Evolutionary conservation across 1,284 basidiomycete genomes (phyloP).

Genomic region (Termitomyces sp.): DNA sequence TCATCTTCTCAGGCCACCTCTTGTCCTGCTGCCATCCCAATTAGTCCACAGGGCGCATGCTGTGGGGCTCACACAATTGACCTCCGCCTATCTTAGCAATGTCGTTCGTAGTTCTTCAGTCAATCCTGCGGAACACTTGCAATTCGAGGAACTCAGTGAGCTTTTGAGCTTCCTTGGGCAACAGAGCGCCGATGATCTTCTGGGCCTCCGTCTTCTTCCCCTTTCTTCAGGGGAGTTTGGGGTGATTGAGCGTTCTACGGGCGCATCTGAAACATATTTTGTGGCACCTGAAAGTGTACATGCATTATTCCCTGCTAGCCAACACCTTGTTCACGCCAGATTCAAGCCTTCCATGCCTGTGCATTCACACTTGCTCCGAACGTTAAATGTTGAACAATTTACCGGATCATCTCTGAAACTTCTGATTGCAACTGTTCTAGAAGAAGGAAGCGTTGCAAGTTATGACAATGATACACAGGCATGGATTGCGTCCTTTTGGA

Average conservation of each 20-base stretch:
- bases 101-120: conserved; percentile 14
- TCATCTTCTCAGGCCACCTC: conserved; percentile 12
- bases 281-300: conserved; percentile 14
- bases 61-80: conserved; percentile 12
- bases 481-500: conserved; percentile 25
- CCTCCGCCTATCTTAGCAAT: conserved; percentile 17
- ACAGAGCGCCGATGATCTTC: conserved; percentile 11
- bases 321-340: conserved; percentile 24
- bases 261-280: conserved; percentile 15
- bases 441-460: conserved; percentile 1
- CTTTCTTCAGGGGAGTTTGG: conserved; percentile 27
- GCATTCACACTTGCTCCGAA: conserved; percentile 14
- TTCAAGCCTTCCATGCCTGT: conserved; percentile 3
- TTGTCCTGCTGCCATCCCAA: conserved; percentile 13
- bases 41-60: conserved; percentile 3
- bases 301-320: conserved; percentile 10
- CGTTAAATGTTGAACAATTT: conserved; percentile 23
- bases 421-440: conserved; percentile 20
- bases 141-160: conserved; percentile 16
- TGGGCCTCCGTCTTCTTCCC: conserved; percentile 28
- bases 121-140: conserved; percentile 5
- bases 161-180: conserved; percentile 22
- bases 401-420: conserved; percentile 15
- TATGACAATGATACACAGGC: conserved; percentile 5
- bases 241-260: conserved; percentile 14